Base-by-base conservation (phyloP, 2,329 filamentous ascomycete species). In the Fusarium sp. region DNA sequence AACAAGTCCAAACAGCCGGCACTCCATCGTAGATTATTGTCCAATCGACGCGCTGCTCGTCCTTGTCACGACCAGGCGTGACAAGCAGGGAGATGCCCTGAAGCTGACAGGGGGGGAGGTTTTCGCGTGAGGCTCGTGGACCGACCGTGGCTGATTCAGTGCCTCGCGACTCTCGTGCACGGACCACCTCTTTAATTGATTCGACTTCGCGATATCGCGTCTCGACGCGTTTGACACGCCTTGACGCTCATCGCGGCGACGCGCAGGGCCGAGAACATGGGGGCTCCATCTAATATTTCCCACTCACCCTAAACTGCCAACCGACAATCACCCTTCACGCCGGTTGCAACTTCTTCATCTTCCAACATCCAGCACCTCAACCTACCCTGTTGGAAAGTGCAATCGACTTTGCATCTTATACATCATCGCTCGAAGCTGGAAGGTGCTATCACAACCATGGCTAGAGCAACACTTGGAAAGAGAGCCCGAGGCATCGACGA, bases 401-500 rank as follows among this genome's bases (percentile, higher is more conserved):
- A 38, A 70, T 63, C 61, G 66, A 63, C 34, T 63, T 66, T 67
- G 27, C 34, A 74, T 66, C 24, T 70, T 67, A 37, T 40, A 62
- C 35, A 31, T 40, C 20, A 7, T 64, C 42, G 56, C 24, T 45
- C 58, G 57, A 62, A 65, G 37, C 58, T 62, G 67, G 73, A 72
- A 78, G 67, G 73, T 64, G 64, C 65, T 45, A 56, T 47, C 27
- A 40, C 29, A 69, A 64, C 50, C 59, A 83, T 83, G 81, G 70
- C 77, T 77, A 77, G 74, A 69, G 75, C 77, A 61, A 66, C 76
- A 38, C 65, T 83, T 59, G 81, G 82, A 79, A 84, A 84, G 81
- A 80, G 82, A 69, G 73, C 79, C 52, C 79, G 81, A 50, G 70
- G 72, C 45, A 73, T 76, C 65, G 74, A 77, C 24, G 79, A 79